Evolutionary conservation across 306 rosid genomes (phyloP), one percentile per base, ranked within the genome.

Genomic region (Cicer cuneatum): DNA sequence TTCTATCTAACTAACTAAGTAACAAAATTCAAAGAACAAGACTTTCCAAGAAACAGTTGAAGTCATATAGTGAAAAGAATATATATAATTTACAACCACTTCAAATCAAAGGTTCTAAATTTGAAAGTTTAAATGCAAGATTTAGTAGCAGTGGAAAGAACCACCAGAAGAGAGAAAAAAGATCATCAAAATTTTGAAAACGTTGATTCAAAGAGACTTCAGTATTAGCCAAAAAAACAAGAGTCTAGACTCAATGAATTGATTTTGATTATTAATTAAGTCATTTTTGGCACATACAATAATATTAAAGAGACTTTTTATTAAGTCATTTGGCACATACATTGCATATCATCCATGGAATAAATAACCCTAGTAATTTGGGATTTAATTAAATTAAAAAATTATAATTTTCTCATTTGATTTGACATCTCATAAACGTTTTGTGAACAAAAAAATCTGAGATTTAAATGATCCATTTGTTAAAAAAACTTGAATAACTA

Each of bases 191-290:
- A 86, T 59, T 77, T 93, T 72, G 40, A 59, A 86, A 71, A 82
- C 96, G 88, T 92, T 51, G 86, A 88, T 84, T 88, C 79, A 79
- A 90, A 90, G 93, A 83, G 85, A 88, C 83, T 85, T 88, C 82
- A 75, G 80, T 85, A 2, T 88, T 83, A 76, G 79, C 68, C 12
- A 24, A 73, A 66, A 41, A 74, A 78, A 60, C 19, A 69, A 81
- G 72, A 57, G 73, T 70, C 76, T 66, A 77, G 43, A 24, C 29
- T 24, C 29, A 24, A 0, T 24, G 29, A 74, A 35, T 65, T 77
- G 24, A 58, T 56, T 57, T 74, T 78, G 69, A 78, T 62, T 19
- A 45, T 24, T 24, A 19, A 60, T 15, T 35, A 83, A 12, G 11
- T 13, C 11, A 57, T 46, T 24, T 24, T 24, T 47, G 21, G 40